These are phyloP conservation scores for Lophium mytilinum DNA, from an alignment of 495 filamentous ascomycete genomes.

Conservation along the genomic window DNA sequence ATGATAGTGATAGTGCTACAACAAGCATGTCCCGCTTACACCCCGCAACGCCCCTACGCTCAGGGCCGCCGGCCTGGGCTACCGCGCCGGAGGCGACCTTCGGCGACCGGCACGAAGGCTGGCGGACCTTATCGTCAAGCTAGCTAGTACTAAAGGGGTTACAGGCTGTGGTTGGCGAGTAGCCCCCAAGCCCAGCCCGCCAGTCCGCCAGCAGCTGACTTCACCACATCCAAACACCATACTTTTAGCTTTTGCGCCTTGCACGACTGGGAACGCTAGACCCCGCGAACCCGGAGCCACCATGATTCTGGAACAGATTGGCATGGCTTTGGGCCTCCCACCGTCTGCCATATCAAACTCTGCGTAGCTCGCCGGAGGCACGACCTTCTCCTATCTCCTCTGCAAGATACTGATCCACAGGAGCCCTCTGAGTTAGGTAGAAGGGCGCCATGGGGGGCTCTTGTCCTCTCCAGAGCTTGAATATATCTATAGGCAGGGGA, in stretches of 20 bases:
- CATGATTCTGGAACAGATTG: too few relatives aligned
- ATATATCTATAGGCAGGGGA: conserved; percentile 25
- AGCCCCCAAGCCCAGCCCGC: too few relatives aligned
- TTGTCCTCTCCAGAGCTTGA: background rate
- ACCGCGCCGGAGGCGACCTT: conserved; percentile 17
- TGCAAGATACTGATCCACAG: background rate
- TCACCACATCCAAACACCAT: too few relatives aligned
- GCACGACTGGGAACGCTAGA: too few relatives aligned
- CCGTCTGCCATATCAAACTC: too few relatives aligned
- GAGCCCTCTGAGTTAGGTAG: background rate
- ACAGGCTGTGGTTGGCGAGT: too few relatives aligned
- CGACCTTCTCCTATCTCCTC: conserved; percentile 8
- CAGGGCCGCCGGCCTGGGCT: conserved; percentile 5
- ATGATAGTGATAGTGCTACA: background rate
- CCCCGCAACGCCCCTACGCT: background rate
- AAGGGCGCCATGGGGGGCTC: background rate
- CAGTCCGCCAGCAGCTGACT: too few relatives aligned
- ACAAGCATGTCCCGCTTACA: background rate
- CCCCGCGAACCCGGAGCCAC: too few relatives aligned
- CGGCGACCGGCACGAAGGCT: background rate
- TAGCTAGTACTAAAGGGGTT: too few relatives aligned
- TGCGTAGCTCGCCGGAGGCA: conserved; percentile 17
- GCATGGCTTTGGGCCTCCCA: too few relatives aligned
- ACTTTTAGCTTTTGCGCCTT: too few relatives aligned
- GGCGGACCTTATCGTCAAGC: too few relatives aligned